These are phyloP conservation scores for Misopates orontium DNA, from an alignment of 257 asterid genomes.

Conservation along the genomic window DNA sequence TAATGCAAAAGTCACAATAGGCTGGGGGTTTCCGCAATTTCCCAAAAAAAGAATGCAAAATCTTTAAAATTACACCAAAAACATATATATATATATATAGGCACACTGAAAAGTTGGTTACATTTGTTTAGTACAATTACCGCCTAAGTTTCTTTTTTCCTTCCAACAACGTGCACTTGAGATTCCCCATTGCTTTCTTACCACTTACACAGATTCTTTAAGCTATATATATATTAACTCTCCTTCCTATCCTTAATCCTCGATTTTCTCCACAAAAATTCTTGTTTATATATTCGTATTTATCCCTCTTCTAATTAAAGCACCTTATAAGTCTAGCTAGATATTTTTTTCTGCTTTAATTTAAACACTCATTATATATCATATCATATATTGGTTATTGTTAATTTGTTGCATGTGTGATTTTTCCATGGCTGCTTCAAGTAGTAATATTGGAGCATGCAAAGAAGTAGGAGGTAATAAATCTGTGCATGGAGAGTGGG, in stretches of 20 bases:
- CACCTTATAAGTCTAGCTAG: constrained; percentile 1
- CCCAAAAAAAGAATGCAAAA: no score
- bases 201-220: constrained; percentile 26
- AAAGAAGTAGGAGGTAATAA: constrained; percentile 19
- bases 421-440: constrained; percentile 43
- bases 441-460: constrained; percentile 36
- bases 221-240: constrained; percentile 17
- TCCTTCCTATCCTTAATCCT: constrained; percentile 21
- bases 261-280: no score
- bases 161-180: constrained; percentile 41
- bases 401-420: constrained; percentile 28
- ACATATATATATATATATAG: no score
- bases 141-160: no score
- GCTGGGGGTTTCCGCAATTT: no score
- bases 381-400: no score
- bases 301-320: neutral
- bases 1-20: no score
- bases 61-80: no score
- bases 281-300: no score
- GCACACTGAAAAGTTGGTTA: constrained; percentile 40
- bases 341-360: neutral
- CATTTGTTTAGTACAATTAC: constrained; percentile 27
- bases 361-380: no score
- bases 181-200: constrained; percentile 43
- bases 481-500: constrained; percentile 60